phyloP scores from a whole-genome alignment of 805 yeast species.

The Hanseniaspora occidentalis region DNA sequence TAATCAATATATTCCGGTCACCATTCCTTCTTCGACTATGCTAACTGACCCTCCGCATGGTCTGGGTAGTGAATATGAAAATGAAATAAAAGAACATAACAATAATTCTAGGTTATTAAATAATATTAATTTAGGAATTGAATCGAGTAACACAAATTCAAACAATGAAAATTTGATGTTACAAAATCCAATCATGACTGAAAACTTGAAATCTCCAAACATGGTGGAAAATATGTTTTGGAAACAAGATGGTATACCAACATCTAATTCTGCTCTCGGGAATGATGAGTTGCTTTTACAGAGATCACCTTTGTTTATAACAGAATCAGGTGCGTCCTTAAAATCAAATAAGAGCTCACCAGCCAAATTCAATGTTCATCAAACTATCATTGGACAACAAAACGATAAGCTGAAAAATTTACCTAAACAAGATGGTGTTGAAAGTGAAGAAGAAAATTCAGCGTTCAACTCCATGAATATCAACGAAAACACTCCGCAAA shows the following conservation, averaged over 20 bases:
- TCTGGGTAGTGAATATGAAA: neutral
- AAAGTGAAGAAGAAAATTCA: too few relatives aligned
- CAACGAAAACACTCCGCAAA: neutral
- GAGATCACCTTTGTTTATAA: neutral
- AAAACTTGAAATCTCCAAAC: neutral
- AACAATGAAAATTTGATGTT: neutral
- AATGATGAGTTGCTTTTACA: neutral
- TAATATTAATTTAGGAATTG: neutral
- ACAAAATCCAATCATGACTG: neutral
- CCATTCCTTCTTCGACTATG: neutral
- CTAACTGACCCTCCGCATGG: neutral
- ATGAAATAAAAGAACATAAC: neutral
- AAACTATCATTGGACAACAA: slow-evolving; percentile 9
- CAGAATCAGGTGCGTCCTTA: neutral
- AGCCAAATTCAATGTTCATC: slow-evolving; percentile 12
- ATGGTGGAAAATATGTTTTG: neutral
- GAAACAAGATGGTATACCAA: neutral
- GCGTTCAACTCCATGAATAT: too few relatives aligned
- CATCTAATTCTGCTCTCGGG: neutral
- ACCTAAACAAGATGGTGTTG: too few relatives aligned
- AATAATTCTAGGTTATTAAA: neutral
- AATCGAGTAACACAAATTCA: neutral
- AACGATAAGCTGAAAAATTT: too few relatives aligned
- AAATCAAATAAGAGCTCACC: slow-evolving; percentile 2
- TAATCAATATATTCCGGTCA: neutral